phyloP scores from a whole-genome alignment of 2,329 filamentous ascomycete genomes.

The Cephalotrichum gorgonifer region DNA sequence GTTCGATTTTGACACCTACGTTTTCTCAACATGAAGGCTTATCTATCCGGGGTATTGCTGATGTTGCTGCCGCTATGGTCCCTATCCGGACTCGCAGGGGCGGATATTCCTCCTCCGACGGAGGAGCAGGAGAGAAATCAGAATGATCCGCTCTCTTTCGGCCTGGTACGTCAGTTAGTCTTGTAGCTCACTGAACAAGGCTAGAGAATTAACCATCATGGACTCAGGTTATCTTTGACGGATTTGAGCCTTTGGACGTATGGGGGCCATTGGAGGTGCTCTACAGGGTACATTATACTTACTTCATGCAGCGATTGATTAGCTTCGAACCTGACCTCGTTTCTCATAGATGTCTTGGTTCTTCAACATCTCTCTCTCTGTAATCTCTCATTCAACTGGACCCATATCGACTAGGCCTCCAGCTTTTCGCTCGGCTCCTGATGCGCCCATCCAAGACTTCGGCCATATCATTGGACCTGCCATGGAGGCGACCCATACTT shows the following conservation, averaged over 20 bases:
- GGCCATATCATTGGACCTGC: slow-evolving; percentile 16
- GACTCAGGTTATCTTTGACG: background rate
- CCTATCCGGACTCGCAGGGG: no score
- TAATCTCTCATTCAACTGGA: background rate
- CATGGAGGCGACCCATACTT: slow-evolving; percentile 25
- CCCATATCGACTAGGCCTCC: background rate
- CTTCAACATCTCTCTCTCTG: background rate
- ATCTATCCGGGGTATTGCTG: no score
- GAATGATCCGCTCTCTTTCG: no score
- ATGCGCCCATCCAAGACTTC: background rate
- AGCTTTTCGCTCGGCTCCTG: background rate
- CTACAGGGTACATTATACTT: background rate
- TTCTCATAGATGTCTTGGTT: background rate
- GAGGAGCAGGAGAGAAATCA: no score
- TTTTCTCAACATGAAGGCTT: no score
- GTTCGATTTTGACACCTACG: no score
- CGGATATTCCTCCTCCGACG: no score
- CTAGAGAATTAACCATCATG: no score
- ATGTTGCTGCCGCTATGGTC: no score
- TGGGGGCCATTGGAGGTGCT: background rate
- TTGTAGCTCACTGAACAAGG: no score
- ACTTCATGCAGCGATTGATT: no score
- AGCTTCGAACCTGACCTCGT: background rate
- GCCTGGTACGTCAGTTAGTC: no score
- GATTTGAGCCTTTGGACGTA: slow-evolving; percentile 1